Evolutionary conservation across 371 early-diverging fungal species (phyloP).

Genomic region (Syncephalastrum monosporum): DNA sequence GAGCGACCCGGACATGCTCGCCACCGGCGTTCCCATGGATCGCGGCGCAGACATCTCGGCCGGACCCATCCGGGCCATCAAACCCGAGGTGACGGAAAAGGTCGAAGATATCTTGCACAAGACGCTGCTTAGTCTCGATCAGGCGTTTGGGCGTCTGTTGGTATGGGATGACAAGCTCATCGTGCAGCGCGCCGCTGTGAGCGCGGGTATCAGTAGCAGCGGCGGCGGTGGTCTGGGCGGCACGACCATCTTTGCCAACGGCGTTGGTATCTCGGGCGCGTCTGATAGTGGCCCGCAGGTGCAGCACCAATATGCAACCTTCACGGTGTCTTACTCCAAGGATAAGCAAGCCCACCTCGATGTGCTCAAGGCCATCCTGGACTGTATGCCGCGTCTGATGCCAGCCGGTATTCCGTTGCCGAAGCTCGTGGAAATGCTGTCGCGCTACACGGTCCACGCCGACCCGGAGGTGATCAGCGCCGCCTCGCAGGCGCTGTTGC

Average conservation of each 20-base stretch:
- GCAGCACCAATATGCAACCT: slow-evolving; percentile 59
- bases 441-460: slow-evolving; percentile 76
- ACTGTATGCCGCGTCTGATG: slow-evolving; percentile 72
- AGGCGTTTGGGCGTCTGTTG: slow-evolving; percentile 48
- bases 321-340: slow-evolving; percentile 60
- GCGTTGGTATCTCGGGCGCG: slow-evolving; percentile 20
- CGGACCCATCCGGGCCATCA: slow-evolving; percentile 34
- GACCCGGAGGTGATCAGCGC: slow-evolving; percentile 78
- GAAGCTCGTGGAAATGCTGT: slow-evolving; percentile 73
- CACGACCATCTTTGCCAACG: slow-evolving; percentile 37
- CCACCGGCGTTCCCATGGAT: slow-evolving; percentile 28
- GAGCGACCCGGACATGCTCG: slow-evolving; percentile 45
- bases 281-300: slow-evolving; percentile 41
- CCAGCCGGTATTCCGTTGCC: slow-evolving; percentile 65
- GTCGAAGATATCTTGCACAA: slow-evolving; percentile 58
- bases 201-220: slow-evolving; percentile 4
- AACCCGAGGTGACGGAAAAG: slow-evolving; percentile 52
- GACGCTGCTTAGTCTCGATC: slow-evolving; percentile 55
- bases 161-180: slow-evolving; percentile 55
- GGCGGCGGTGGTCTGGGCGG: slow-evolving; percentile 9
- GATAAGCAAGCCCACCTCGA: slow-evolving; percentile 73
- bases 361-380: slow-evolving; percentile 63
- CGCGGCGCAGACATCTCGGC: slow-evolving; percentile 42
- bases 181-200: slow-evolving; percentile 28
- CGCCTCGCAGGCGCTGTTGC: slow-evolving; percentile 61